Evolutionary conservation across 108 stramenopile species (phyloP).

Genomic region (Epipyxis sp.): DNA sequence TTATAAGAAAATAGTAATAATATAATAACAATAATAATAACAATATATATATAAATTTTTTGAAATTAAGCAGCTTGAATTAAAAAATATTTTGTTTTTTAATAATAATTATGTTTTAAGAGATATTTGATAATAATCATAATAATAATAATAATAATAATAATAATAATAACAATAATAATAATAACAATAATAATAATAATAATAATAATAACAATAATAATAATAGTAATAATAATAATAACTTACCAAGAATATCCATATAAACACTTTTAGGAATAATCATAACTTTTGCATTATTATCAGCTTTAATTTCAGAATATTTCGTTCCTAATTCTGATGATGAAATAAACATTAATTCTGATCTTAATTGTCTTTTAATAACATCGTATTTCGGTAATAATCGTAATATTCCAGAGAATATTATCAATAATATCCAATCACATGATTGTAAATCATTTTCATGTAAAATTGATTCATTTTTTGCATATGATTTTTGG

Average conservation of each 20-base stretch:
- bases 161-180: no score
- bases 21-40: no score
- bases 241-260: not conserved
- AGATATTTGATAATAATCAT: no score
- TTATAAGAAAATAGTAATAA: no score
- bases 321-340: not conserved
- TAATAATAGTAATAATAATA: no score
- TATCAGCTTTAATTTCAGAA: not conserved
- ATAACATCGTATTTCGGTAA: not conserved
- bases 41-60: no score
- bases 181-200: no score
- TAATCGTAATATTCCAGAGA: not conserved
- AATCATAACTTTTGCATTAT: not conserved
- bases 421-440: not conserved
- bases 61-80: no score
- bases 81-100: no score
- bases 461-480: not conserved
- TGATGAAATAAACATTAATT: not conserved
- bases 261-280: not conserved
- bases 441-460: not conserved
- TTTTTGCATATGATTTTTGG: constrained; percentile 32
- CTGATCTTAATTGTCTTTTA: constrained; percentile 6
- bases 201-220: no score
- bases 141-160: no score
- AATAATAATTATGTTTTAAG: no score